A percentile compares a stretch with the other conserved stretches of the same genome.
phyloP scores from a whole-genome alignment of 805 yeast species.

The Blastobotrys attinorum region DNA sequence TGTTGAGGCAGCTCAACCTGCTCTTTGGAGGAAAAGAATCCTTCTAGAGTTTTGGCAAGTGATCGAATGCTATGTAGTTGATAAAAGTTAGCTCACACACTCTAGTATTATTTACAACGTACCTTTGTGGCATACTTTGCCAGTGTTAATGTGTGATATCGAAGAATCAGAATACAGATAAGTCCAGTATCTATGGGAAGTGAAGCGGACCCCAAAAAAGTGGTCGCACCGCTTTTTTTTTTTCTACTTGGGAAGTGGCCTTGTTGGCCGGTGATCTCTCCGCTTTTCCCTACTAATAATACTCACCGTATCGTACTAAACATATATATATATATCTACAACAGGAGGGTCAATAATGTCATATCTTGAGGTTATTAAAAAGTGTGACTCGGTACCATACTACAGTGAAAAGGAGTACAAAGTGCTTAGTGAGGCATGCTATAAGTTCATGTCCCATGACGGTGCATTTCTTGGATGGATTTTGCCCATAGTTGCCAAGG shows the following conservation, averaged over 20 bases:
- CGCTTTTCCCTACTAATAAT: no score
- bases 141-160: no score
- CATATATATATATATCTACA: no score
- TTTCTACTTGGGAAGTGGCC: no score
- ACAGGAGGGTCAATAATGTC: no score
- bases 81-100: background rate
- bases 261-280: no score
- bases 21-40: background rate
- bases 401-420: slow-evolving; percentile 3
- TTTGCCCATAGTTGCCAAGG: slow-evolving; percentile 19
- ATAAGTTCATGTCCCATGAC: slow-evolving; percentile 23
- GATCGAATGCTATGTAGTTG: background rate
- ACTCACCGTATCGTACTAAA: no score
- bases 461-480: slow-evolving; percentile 21
- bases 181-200: no score
- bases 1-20: background rate
- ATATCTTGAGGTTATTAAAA: slow-evolving; percentile 7
- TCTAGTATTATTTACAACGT: background rate
- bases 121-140: no score
- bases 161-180: no score
- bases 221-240: no score
- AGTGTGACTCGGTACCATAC: slow-evolving; percentile 13
- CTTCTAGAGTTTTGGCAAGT: background rate
- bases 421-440: slow-evolving; percentile 7
- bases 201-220: no score